Evolutionary conservation across 83 land plant genomes (phyloP).

Genomic region (Picea abies): DNA sequence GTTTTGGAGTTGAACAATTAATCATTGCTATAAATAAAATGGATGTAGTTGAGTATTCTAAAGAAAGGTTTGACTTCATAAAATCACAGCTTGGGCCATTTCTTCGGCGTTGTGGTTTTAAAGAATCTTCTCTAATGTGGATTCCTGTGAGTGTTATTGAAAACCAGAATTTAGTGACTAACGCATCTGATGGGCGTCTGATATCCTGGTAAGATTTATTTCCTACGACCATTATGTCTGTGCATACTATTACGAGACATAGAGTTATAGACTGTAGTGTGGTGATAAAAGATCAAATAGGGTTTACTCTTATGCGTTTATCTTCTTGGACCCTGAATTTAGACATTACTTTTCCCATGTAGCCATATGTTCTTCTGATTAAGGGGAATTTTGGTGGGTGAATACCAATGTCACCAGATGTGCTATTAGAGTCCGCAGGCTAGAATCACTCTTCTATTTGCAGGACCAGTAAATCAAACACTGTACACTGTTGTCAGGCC

Average conservation of each 20-base stretch:
- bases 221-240: neutral
- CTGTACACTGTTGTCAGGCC: neutral
- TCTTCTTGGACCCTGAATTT: neutral
- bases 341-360: neutral
- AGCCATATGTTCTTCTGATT: neutral
- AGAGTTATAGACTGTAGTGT: neutral
- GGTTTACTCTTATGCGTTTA: neutral
- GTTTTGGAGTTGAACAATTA: slow-evolving; percentile 55
- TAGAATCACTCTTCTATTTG: neutral
- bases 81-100: slow-evolving; percentile 37
- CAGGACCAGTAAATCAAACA: neutral
- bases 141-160: slow-evolving; percentile 55
- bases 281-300: neutral
- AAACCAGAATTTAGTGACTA: slow-evolving; percentile 42
- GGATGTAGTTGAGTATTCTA: slow-evolving; percentile 49
- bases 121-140: slow-evolving; percentile 43
- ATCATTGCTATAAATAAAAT: slow-evolving; percentile 58
- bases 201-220: slow-evolving; percentile 12
- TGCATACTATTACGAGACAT: neutral
- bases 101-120: slow-evolving; percentile 55
- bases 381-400: neutral
- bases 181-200: slow-evolving; percentile 22
- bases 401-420: neutral
- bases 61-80: slow-evolving; percentile 43
- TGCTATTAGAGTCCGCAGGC: too few species aligned